Percentiles rank a stretch among this genome's conserved stretches.
Evolutionary conservation across 2,329 filamentous ascomycete species (phyloP).

Genomic region (Trichophyton benhamiae): DNA sequence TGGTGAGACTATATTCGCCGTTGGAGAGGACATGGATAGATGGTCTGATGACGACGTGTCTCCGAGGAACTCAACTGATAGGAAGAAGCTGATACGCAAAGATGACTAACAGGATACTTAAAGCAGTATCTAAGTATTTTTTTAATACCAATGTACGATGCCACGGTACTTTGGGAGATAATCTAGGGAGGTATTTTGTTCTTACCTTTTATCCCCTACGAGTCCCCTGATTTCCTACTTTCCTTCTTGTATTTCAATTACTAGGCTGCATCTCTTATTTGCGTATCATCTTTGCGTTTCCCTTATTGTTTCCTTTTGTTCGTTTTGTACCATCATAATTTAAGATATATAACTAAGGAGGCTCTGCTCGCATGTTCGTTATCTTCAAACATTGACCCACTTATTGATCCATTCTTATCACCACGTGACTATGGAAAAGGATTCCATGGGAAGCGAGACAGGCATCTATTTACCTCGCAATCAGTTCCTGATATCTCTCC

Average conservation of each 20-base stretch:
- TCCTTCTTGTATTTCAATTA: neutral
- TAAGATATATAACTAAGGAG: neutral
- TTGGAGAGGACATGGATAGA: constrained; percentile 73
- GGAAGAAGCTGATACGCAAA: constrained; percentile 40
- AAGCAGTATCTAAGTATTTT: neutral
- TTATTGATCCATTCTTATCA: neutral
- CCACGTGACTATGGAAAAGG: neutral
- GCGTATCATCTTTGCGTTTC: neutral
- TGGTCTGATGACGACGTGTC: constrained; percentile 61
- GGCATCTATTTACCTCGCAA: neutral
- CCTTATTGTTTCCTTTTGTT: neutral
- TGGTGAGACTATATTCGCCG: constrained; percentile 90
- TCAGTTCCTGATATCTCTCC: neutral
- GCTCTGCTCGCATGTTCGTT: neutral
- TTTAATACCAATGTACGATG: constrained; percentile 1
- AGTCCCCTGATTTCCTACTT: neutral
- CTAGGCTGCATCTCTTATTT: neutral
- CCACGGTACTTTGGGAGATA: constrained; percentile 1
- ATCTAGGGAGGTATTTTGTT: constrained; percentile 5
- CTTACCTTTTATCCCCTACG: neutral
- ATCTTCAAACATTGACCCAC: neutral
- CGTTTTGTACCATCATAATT: neutral
- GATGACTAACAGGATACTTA: constrained; percentile 13
- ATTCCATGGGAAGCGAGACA: too few species aligned
- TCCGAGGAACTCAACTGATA: constrained; percentile 38